Conservation (phyloP, 768 basidiomycete genomes). For the Hygrocybe punicea region DNA sequence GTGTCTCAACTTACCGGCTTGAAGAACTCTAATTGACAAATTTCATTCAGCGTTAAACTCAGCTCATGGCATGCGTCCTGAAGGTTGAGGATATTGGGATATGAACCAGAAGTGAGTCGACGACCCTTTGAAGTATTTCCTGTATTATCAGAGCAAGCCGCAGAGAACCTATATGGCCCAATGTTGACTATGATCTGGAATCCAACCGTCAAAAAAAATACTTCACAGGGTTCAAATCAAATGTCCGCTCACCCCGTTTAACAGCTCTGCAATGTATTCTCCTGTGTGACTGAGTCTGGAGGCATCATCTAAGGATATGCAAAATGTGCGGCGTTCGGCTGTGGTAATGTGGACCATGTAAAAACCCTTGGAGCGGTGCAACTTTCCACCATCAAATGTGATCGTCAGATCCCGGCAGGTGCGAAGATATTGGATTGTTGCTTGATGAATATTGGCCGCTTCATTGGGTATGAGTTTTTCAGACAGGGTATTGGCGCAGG, state of each 20-base stretch:
- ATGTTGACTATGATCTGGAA: constrained; percentile 15
- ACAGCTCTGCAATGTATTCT: constrained; percentile 7
- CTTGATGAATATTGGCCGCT: constrained; percentile 7
- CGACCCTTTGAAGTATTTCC: constrained; percentile 15
- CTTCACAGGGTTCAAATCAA: neutral
- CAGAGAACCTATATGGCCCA: constrained; percentile 17
- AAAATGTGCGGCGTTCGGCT: constrained; percentile 6
- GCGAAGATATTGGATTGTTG: constrained; percentile 1
- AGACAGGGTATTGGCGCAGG: constrained; percentile 2
- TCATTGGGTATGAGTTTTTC: constrained; percentile 10
- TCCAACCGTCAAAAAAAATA: neutral
- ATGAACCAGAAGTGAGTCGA: constrained; percentile 3
- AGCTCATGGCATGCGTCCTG: constrained; percentile 8
- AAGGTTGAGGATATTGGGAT: constrained; percentile 7
- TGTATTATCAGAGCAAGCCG: constrained; percentile 21
- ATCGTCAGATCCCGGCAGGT: constrained; percentile 7
- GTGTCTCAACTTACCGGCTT: constrained; percentile 8
- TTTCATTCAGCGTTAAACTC: constrained; percentile 3
- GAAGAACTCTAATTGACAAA: constrained; percentile 2
- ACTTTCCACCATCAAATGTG: constrained; percentile 14
- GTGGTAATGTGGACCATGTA: constrained; percentile 10
- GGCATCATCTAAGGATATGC: constrained; percentile 11
- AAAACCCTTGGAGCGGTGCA: constrained; percentile 3
- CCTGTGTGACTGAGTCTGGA: constrained; percentile 14
- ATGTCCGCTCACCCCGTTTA: constrained; percentile 3